Conservation (phyloP, 768 basidiomycete genomes). For the Suillus spraguei region DNA sequence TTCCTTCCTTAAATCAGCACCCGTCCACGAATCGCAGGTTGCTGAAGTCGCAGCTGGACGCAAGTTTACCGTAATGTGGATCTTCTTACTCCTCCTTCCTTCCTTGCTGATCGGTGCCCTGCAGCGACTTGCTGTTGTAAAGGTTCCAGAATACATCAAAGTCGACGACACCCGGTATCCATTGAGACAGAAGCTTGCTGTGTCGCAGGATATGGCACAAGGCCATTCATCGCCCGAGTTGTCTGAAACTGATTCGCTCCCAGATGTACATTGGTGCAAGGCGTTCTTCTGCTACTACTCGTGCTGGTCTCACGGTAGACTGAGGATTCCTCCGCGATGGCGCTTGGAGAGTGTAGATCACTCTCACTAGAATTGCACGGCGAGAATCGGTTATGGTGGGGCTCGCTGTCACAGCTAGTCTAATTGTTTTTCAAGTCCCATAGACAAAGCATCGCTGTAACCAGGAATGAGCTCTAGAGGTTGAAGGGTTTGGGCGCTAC, state of each 20-base stretch:
- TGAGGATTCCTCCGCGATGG: constrained; percentile 1
- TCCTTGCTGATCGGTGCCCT: background rate
- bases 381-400: background rate
- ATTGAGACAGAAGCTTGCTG: background rate
- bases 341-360: background rate
- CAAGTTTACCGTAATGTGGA: background rate
- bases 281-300: background rate
- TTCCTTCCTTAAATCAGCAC: background rate
- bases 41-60: background rate
- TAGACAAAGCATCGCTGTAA: no score
- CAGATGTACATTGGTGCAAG: background rate
- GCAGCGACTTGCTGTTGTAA: background rate
- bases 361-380: background rate
- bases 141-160: background rate
- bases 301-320: background rate
- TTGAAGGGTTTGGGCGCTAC: no score
- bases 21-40: background rate
- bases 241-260: background rate
- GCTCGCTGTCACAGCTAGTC: background rate
- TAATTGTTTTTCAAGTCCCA: background rate
- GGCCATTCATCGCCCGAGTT: background rate
- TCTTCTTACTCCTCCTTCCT: background rate
- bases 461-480: background rate
- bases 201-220: background rate
- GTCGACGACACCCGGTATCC: background rate